phyloP scores from a whole-genome alignment of 495 filamentous ascomycete species.

The Penicillium ucsense region DNA sequence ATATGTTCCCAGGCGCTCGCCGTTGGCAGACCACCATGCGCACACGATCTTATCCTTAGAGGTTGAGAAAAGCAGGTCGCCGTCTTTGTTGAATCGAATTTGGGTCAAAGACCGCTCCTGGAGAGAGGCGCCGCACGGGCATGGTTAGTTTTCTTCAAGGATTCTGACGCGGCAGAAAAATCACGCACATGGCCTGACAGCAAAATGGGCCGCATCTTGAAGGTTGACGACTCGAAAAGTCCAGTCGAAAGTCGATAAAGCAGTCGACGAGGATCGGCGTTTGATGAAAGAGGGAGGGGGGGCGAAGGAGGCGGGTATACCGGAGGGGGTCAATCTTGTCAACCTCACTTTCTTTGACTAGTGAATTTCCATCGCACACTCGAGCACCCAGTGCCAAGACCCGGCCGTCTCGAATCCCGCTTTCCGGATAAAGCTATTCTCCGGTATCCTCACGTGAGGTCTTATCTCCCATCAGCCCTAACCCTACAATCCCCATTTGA shows the following conservation, averaged over 20 bases:
- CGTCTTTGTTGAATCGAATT: conserved; percentile 94
- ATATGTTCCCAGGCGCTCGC: conserved; percentile 92
- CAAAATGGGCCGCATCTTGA: conserved; percentile 85
- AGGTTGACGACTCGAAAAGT: conserved; percentile 5
- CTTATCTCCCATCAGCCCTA: conserved; percentile 18
- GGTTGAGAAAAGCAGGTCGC: conserved; percentile 94
- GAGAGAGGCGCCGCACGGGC: conserved; percentile 4
- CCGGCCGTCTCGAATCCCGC: conserved; percentile 18
- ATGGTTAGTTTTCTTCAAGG: conserved; percentile 16
- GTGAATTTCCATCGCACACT: conserved; percentile 43
- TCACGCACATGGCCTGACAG: conserved; percentile 77
- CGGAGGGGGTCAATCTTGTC: conserved; percentile 30
- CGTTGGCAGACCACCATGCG: conserved; percentile 89
- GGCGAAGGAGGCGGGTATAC: conserved; percentile 29
- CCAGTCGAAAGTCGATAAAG: conserved; percentile 11
- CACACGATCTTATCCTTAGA: conserved; percentile 96
- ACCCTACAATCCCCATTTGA: neutral
- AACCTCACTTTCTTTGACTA: conserved; percentile 30
- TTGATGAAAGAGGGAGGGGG: conserved; percentile 11
- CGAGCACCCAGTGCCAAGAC: conserved; percentile 32
- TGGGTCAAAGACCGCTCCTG: conserved; percentile 95
- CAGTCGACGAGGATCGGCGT: conserved; percentile 12
- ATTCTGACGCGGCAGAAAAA: conserved; percentile 10
- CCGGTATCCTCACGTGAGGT: conserved; percentile 29
- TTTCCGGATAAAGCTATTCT: conserved; percentile 16